Conservation (phyloP, 129 eudicot genomes). For the Calendula officinalis region DNA sequence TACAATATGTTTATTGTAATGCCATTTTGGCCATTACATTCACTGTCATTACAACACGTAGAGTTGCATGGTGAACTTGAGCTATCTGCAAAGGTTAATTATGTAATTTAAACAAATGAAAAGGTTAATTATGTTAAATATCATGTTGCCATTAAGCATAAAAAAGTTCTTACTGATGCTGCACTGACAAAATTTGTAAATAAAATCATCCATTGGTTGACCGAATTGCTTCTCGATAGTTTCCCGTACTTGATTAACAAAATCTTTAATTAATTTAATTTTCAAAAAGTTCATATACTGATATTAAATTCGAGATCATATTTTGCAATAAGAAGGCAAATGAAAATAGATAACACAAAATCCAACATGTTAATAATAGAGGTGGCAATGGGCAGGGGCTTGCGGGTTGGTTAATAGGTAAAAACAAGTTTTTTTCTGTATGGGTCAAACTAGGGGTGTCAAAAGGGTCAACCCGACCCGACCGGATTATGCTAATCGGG, state of each 20-base stretch:
- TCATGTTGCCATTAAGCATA: background rate
- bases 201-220: constrained; percentile 63
- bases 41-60: constrained; percentile 20
- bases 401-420: too few relatives aligned
- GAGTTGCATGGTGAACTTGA: constrained; percentile 97
- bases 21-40: too few relatives aligned
- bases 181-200: constrained; percentile 63
- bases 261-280: constrained; percentile 1
- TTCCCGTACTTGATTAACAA: constrained; percentile 54
- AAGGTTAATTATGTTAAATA: background rate
- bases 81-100: constrained; percentile 62
- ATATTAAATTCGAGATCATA: too few relatives aligned
- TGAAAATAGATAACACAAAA: too few relatives aligned
- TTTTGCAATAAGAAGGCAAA: background rate
- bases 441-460: too few relatives aligned
- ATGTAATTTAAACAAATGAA: constrained; percentile 3
- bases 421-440: too few relatives aligned
- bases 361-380: too few relatives aligned
- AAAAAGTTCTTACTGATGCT: constrained; percentile 70
- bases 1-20: too few relatives aligned
- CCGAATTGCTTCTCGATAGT: constrained; percentile 79
- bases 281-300: background rate
- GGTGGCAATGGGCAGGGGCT: too few relatives aligned
- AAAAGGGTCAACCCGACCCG: too few relatives aligned
- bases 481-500: too few relatives aligned